These are phyloP conservation scores for Dorcoceras hygrometricum DNA, from an alignment of 257 asterid species.

Conservation along the genomic window DNA sequence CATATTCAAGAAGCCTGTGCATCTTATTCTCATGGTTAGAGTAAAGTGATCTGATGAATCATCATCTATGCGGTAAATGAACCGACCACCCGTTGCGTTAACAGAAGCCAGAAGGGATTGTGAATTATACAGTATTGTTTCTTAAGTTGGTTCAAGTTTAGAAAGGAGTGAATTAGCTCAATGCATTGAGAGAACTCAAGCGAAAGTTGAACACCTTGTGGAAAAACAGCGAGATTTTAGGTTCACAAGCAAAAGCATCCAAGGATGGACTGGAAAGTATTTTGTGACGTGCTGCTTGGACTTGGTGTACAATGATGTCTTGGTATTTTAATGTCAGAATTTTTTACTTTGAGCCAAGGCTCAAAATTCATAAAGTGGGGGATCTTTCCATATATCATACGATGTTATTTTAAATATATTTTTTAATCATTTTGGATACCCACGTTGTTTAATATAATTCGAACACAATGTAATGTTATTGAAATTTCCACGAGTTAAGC, in stretches of 20 bases:
- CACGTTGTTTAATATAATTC: neutral
- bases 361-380: neutral
- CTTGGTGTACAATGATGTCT: neutral
- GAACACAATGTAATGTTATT: too few relatives aligned
- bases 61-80: neutral
- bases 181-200: neutral
- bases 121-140: neutral
- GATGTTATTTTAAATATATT: too few relatives aligned
- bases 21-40: slow-evolving; percentile 79
- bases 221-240: neutral
- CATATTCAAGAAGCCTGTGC: slow-evolving; percentile 79
- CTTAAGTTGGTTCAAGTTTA: neutral
- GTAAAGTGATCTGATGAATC: slow-evolving; percentile 42
- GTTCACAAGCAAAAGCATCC: neutral
- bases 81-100: neutral
- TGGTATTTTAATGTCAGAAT: neutral
- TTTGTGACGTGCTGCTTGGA: neutral
- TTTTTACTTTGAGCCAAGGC: neutral
- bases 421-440: neutral
- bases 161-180: neutral
- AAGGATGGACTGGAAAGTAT: neutral
- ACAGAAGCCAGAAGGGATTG: neutral
- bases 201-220: neutral
- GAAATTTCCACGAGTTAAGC: too few relatives aligned
- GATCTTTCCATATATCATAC: neutral